Base-by-base conservation (phyloP, 1,284 basidiomycete genomes). In the Golubevia sp. region DNA sequence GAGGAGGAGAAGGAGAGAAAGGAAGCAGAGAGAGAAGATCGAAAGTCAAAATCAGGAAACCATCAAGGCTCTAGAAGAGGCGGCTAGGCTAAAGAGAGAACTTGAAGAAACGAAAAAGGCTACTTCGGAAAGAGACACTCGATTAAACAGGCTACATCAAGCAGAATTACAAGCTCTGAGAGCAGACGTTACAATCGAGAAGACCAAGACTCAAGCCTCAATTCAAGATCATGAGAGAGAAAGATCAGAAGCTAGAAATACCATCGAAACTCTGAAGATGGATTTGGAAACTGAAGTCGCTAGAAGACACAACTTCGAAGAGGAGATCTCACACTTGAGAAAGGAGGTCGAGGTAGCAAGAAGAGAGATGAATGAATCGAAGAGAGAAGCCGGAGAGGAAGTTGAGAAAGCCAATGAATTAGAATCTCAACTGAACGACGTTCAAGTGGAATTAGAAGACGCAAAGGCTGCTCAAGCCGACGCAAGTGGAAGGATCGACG, bases 371-470 rank as follows among this genome's bases (percentile, higher is more conserved):
- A 68, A 61, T 3, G 66, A 76, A 49, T 66, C 70, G 2, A 64
- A 59, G 24, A 70, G 64, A 13, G 73, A 76, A 52, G 69, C 68
- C 1, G 55, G 64, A 34, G 77, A 79, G 55, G 71, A 77, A 23
- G 63, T 63, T 7, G 77, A 77, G 25, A 64, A 73, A 8, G 64
- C 66, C 23, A 64, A 61, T 21, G 77, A 79, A 58, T 63, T 77
- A 48, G 77, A 79, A 63, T 59, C 66, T 3, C 67, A 74, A 49
- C 59, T 71, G 0, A 64, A 70, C 23, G 75, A 74, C 25, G 34
- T 73, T 44, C 75, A 76, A 51, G 38, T 64, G 34, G 77, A 79
- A 64, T 64, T 79, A 18, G 73, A 79, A 44, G 75, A 79, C 52
- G 74, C 73, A 18, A 66, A 66, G 26, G 62, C 63, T 11, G 75